phyloP scores from a whole-genome alignment of 305 asterid genomes.

The Fraxinus velutina region DNA sequence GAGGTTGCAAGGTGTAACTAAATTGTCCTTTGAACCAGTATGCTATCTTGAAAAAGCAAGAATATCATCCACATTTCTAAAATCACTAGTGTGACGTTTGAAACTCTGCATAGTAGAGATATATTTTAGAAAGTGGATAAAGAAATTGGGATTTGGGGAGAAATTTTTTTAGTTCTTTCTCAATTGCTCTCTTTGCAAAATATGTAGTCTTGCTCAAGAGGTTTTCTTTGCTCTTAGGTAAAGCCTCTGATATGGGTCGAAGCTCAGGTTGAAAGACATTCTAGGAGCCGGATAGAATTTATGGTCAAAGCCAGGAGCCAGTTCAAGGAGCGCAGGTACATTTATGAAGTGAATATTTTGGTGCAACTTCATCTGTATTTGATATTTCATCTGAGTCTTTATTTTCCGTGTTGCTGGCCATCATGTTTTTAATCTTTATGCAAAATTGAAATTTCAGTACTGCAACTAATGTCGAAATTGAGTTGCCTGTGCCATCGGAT shows the following conservation, averaged over 20 bases:
- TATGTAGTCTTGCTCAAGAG: background rate
- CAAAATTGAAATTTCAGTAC: slow-evolving; percentile 52
- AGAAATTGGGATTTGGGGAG: background rate
- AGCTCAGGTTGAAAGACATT: slow-evolving; percentile 94
- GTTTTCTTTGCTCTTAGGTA: slow-evolving; percentile 44
- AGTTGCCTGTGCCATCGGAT: slow-evolving; percentile 90
- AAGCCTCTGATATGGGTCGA: slow-evolving; percentile 99
- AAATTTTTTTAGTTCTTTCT: background rate
- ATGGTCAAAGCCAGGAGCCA: slow-evolving; percentile 91
- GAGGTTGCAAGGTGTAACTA: background rate
- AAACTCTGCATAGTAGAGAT: slow-evolving; percentile 1
- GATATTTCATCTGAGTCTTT: background rate
- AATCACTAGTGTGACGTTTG: background rate
- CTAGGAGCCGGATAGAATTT: slow-evolving; percentile 86
- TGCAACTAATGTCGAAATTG: slow-evolving; percentile 89
- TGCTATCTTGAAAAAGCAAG: background rate
- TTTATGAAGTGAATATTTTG: background rate
- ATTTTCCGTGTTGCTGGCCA: background rate
- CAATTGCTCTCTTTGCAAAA: background rate
- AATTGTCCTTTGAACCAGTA: background rate
- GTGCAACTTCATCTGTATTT: background rate
- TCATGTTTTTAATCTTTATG: slow-evolving; percentile 12
- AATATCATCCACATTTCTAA: background rate
- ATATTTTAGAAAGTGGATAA: background rate
- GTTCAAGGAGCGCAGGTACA: slow-evolving; percentile 96